These are phyloP conservation scores for Lasiodiplodia theobromae DNA, from an alignment of 2,329 filamentous ascomycete genomes.

Conservation along the genomic window DNA sequence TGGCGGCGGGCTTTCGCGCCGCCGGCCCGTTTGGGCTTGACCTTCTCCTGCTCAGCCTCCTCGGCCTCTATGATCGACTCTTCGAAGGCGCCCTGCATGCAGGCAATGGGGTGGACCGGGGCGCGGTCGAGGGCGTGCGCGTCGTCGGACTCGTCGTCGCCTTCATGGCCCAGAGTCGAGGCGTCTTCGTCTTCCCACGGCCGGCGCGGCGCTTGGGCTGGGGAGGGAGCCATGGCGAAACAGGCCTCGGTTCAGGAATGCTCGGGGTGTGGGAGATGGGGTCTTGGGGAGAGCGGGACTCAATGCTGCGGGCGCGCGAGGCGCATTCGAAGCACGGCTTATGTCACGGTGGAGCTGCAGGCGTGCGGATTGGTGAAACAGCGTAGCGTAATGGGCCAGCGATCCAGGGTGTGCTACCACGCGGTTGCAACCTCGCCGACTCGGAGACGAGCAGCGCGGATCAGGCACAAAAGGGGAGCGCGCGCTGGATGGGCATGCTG, in stretches of 20 bases:
- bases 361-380: constrained; percentile 29
- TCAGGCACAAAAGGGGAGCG: constrained; percentile 27
- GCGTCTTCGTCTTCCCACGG: constrained; percentile 28
- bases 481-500: constrained; percentile 18
- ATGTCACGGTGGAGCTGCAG: constrained; percentile 29
- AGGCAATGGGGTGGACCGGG: constrained; percentile 73
- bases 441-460: constrained; percentile 20
- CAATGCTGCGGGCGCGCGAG: constrained; percentile 27
- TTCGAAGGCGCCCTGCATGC: constrained; percentile 82
- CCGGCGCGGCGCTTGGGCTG: constrained; percentile 13
- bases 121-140: constrained; percentile 26
- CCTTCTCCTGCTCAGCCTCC: constrained; percentile 50
- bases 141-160: constrained; percentile 30
- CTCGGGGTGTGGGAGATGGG: constrained; percentile 19
- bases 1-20: constrained; percentile 70
- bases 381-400: constrained; percentile 28
- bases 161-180: constrained; percentile 25
- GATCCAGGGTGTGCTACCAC: constrained; percentile 26
- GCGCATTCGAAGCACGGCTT: constrained; percentile 23
- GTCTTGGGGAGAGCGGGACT: constrained; percentile 22
- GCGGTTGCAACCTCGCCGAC: constrained; percentile 23
- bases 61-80: constrained; percentile 77
- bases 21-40: constrained; percentile 43
- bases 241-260: constrained; percentile 21
- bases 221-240: constrained; percentile 22